Evolutionary conservation across 2,329 filamentous ascomycete species (phyloP), one percentile per base, ranked within the genome.

Genomic region (Exophiala bonariae): DNA sequence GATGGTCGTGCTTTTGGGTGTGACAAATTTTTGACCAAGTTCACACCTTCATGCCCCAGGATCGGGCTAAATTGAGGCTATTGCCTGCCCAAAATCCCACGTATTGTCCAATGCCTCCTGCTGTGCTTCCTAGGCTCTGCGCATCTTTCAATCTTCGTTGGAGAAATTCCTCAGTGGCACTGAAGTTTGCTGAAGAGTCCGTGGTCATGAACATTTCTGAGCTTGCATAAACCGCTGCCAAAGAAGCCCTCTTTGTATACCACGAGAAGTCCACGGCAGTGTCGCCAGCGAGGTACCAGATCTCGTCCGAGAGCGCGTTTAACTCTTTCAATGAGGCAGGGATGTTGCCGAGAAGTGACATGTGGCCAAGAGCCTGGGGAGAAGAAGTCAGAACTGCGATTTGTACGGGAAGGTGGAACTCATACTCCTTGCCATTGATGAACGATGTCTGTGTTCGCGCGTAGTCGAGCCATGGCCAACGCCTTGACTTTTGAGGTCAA

Each of bases 141-240:
- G 80, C 73, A 70, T 95, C 91, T 49, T 82, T 76, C 46, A 95
- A 70, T 52, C 92, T 79, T 34, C 89, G 78, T 45, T 85, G 79
- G 43, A 97, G 72, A 65, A 97, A 99, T 8, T 81, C 77, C 56
- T 84, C 83, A 3, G 93, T 97, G 54, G 91, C 87, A 8, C 63
- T 66, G 60, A 87, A 93, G n/a, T 80, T 81, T 0, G 78, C 71
- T 3, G 85, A 90, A 50, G 74, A 77, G 68, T 97, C 93, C 49
- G 86, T 90, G 17, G 90, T 96, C 90, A 97, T 96, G 70, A 91
- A 95, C 4, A 96, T 74, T 70, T 99, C 93, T 46, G 85, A 80
- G 26, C 84, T 82, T 41, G 89, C 89, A 63, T 87, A 89, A n/a
- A 87, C 76, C 2, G 77, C 76, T 1, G 80, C 76, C 18, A 88